Evolutionary conservation across 2,329 filamentous ascomycete species (phyloP), one percentile per base, ranked within the genome.

Genomic region (Pseudocercospora crystallina): DNA sequence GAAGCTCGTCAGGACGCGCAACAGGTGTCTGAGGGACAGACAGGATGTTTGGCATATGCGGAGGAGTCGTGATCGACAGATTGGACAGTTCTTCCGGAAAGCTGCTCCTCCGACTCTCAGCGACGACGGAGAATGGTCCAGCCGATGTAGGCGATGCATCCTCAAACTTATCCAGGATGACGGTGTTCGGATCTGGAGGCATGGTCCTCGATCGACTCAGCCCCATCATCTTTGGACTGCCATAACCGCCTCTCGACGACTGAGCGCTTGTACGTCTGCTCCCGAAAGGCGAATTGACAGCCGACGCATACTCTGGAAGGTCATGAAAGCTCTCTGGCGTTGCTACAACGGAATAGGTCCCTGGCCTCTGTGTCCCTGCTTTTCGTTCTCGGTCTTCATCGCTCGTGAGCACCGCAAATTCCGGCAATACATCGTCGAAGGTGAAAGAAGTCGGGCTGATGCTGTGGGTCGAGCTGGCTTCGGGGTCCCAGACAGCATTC

Each of bases 351-450:
- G 77, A 72, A 62, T 77, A 83, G 1, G 78, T 81, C 12, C 80
- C 80, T 1, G 80, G 79, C 31, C 65, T 67, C 33, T 71, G 71
- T 7, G 67, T 67, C 44, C 76, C 73, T 12, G 80, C 80, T 61
- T 83, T 83, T 51, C 69, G 73, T 61, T 83, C 80, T 35, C 80
- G 71, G 26, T 83, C 80, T 57, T 81, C 79, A 53, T 83, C 80
- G 26, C 72, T 81, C 1, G 72, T 77, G 47, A 83, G 71, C 11
- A 68, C 64, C 30, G 74, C 65, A 63, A 83, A 83, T 2, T 76
- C 76, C 14, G 80, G 80, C 10, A 83, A 68, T n/a, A 73, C 64
- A 60, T 82, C 78, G 15, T 69, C 43, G 35, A n/a, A n/a, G n/a
- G 13, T 5, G 32, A 39, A 9, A 13, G 29, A 8, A 14, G 20